Percentiles rank a stretch among this genome's conserved stretches.
Evolutionary conservation across 768 basidiomycete genomes (phyloP).

Genomic region (Hygrocybe coccinea): DNA sequence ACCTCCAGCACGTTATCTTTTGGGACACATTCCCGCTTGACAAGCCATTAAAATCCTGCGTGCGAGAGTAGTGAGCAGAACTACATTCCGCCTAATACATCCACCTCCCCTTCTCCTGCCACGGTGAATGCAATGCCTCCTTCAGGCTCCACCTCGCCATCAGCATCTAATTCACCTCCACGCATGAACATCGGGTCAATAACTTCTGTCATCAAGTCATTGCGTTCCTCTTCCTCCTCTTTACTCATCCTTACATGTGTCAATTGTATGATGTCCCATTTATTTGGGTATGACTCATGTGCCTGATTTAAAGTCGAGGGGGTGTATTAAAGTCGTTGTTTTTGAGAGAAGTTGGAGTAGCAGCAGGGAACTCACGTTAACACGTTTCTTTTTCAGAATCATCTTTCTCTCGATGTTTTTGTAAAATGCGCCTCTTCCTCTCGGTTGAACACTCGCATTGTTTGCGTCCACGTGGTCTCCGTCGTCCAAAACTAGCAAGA

Average conservation of each 20-base stretch:
- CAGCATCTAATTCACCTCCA: slow-evolving; percentile 59
- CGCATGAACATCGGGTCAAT: slow-evolving; percentile 61
- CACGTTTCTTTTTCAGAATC: slow-evolving; percentile 78
- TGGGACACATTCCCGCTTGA: too few species aligned
- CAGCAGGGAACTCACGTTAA: slow-evolving; percentile 49
- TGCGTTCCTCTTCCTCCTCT: slow-evolving; percentile 75
- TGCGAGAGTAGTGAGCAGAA: too few species aligned
- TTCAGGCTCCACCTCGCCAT: slow-evolving; percentile 44
- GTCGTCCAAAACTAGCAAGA: slow-evolving; percentile 69
- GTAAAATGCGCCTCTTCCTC: slow-evolving; percentile 73
- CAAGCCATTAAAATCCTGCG: too few species aligned
- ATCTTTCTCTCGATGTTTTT: slow-evolving; percentile 88
- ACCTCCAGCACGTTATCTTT: too few species aligned
- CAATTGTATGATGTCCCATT: slow-evolving; percentile 77
- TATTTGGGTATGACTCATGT: slow-evolving; percentile 70
- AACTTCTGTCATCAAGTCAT: slow-evolving; percentile 73
- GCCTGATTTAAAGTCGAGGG: slow-evolving; percentile 35
- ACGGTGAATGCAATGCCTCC: background rate
- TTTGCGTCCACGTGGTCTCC: slow-evolving; percentile 41
- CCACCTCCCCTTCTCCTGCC: background rate
- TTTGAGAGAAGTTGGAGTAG: background rate
- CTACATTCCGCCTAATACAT: background rate
- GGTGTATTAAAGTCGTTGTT: slow-evolving; percentile 1
- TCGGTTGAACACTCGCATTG: slow-evolving; percentile 27
- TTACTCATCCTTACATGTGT: slow-evolving; percentile 64